Evolutionary conservation across 129 eudicot species (phyloP).

Genomic region (Flaveria bidentis): DNA sequence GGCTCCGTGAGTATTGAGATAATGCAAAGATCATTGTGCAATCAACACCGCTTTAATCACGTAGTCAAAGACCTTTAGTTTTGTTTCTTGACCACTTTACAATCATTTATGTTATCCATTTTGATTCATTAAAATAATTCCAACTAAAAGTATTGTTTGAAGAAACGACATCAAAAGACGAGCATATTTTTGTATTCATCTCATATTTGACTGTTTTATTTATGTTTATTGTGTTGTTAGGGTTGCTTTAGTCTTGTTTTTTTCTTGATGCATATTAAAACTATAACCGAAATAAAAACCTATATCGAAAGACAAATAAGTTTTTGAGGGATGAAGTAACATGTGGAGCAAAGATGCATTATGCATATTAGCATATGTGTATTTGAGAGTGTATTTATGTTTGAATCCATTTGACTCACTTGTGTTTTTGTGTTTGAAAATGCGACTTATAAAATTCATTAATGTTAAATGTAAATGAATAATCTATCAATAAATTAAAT

Average conservation of each 20-base stretch:
- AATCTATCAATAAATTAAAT: too few species aligned
- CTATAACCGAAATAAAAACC: too few species aligned
- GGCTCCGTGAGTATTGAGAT: background rate
- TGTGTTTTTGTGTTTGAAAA: background rate
- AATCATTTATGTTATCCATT: background rate
- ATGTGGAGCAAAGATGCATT: too few species aligned
- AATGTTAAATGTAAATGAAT: too few species aligned
- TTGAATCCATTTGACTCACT: background rate
- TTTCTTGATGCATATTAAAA: too few species aligned
- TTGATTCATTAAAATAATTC: background rate
- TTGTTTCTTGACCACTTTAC: slow-evolving; percentile 2
- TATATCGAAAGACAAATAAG: too few species aligned
- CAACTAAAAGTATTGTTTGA: background rate
- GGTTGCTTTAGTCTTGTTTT: too few species aligned
- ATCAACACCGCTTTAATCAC: background rate
- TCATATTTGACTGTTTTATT: too few species aligned
- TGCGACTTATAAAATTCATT: too few species aligned
- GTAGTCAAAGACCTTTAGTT: background rate
- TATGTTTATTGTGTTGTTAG: too few species aligned
- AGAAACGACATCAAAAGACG: background rate
- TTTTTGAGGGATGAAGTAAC: too few species aligned
- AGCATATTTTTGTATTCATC: background rate
- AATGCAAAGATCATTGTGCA: background rate
- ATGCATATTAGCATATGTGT: too few species aligned
- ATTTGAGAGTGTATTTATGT: background rate